Evolutionary conservation across 208 protist genomes (phyloP), one percentile per base, ranked within the genome.

Genomic region (Crithidia acanthocephali): DNA sequence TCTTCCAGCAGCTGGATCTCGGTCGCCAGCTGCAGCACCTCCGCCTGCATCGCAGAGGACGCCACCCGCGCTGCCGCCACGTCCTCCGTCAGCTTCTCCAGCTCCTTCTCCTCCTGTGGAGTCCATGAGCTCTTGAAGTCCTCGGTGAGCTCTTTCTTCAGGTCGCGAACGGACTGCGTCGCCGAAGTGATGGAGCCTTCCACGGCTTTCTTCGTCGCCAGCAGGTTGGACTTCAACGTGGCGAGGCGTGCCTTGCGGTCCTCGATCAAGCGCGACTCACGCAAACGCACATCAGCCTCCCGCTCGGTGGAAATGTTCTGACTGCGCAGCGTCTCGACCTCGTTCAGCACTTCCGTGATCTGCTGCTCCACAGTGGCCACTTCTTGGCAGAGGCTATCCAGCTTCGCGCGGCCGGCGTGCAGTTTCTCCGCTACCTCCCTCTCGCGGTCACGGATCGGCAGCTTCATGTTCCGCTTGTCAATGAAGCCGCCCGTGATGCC

Each of bases 401-500:
- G 66, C n/a, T 72, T 74, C 22, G 59, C 58, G 15, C 80, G 72
- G 44, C 85, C 82, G n/a, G 51, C 58, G 4, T 20, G 30, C 11
- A 88, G 48, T 27, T 72, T 64, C 13, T 15, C 55, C 15, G 42
- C 55, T 22, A 80, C 22, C 27, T 83, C 62, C 51, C 88, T 87
- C 60, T 95, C 83, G 33, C 85, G 61, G 23, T 71, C 76, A 23
- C 90, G 76, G 32, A 86, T 44, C 11, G 73, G 74, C 0, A 99
- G 58, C 32, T 95, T 92, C 60, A 93, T 93, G 58, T 90, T 92
- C 1, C 79, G 68, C 23, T 76, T 69, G 59, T 99, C 96, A 53
- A 94, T 69, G 72, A 94, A 99, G 13, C 99, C 99, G 60, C 99
- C 99, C 0, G 94, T 98, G 20, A 99, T 91, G 5, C 94, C 92